A percentile compares a stretch with the other conserved stretches of the same genome.
phyloP scores from a whole-genome alignment of 2,329 filamentous ascomycete genomes.

The Trichophyton schoenleinii region DNA sequence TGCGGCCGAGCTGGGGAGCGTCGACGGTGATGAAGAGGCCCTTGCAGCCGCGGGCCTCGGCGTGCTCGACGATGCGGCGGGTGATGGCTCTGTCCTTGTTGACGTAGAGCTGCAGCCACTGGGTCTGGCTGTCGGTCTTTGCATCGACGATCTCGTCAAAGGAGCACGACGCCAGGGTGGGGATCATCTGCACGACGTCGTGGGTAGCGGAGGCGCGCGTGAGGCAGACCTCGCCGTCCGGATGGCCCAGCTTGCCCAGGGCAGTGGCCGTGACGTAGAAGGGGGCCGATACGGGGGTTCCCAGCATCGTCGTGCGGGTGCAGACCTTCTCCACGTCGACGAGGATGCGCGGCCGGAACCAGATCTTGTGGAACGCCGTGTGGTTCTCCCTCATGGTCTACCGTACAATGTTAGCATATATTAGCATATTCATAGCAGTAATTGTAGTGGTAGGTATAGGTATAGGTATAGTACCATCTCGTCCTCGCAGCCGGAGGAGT shows the following conservation, averaged over 20 bases:
- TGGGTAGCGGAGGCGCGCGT: conserved; percentile 75
- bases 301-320: conserved; percentile 85
- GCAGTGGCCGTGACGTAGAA: conserved; percentile 97
- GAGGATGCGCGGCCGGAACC: conserved; percentile 85
- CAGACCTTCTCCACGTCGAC: conserved; percentile 83
- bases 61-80: conserved; percentile 77
- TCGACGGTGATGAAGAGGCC: conserved; percentile 98
- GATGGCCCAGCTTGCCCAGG: conserved; percentile 84
- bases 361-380: conserved; percentile 87
- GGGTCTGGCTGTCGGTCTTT: conserved; percentile 62
- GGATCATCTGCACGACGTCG: conserved; percentile 95
- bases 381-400: conserved; percentile 95
- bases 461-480: conserved; percentile 56
- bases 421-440: too few relatives aligned
- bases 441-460: background rate
- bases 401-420: background rate
- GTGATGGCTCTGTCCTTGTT: conserved; percentile 93
- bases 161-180: conserved; percentile 87
- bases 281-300: conserved; percentile 67
- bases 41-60: conserved; percentile 82
- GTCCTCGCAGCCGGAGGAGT: conserved; percentile 83
- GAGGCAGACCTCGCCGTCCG: conserved; percentile 84
- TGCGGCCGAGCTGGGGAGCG: conserved; percentile 82
- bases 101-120: conserved; percentile 96
- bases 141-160: conserved; percentile 97